Evolutionary conservation across 192 early-diverging fungal species (phyloP).

Genomic region (Coemansia furcata): DNA sequence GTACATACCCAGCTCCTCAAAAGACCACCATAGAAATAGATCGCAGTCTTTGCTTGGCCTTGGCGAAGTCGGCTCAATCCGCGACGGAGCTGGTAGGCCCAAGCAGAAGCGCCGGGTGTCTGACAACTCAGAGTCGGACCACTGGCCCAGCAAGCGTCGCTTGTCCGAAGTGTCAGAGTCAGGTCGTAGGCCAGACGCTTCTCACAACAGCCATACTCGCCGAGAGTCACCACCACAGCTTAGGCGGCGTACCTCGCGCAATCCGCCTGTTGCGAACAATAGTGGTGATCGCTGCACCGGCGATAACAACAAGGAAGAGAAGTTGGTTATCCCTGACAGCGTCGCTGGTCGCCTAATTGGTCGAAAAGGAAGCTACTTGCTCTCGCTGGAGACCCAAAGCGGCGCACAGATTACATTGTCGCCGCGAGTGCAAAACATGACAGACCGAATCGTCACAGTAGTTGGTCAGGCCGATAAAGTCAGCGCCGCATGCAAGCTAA

Average conservation of each 20-base stretch:
- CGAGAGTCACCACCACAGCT: background rate
- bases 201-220: background rate
- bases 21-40: constrained; percentile 20
- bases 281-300: background rate
- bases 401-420: constrained; percentile 41
- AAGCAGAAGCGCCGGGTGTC: constrained; percentile 34
- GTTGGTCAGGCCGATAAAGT: constrained; percentile 18
- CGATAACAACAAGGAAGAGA: constrained; percentile 7
- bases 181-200: background rate
- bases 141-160: background rate
- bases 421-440: constrained; percentile 24
- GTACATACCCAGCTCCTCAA: constrained; percentile 1
- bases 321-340: constrained; percentile 36
- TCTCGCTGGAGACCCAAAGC: constrained; percentile 16
- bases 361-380: constrained; percentile 34
- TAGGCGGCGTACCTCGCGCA: background rate
- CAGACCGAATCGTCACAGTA: constrained; percentile 43
- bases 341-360: constrained; percentile 47
- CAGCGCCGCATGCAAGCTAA: constrained; percentile 20
- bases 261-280: background rate
- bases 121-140: constrained; percentile 9
- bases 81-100: background rate
- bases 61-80: background rate
- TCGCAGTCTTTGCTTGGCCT: constrained; percentile 18
- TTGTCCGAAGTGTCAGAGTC: background rate